Base-by-base conservation (phyloP, 106 monocot genomes). In the Dioscorea zingiberensis region DNA sequence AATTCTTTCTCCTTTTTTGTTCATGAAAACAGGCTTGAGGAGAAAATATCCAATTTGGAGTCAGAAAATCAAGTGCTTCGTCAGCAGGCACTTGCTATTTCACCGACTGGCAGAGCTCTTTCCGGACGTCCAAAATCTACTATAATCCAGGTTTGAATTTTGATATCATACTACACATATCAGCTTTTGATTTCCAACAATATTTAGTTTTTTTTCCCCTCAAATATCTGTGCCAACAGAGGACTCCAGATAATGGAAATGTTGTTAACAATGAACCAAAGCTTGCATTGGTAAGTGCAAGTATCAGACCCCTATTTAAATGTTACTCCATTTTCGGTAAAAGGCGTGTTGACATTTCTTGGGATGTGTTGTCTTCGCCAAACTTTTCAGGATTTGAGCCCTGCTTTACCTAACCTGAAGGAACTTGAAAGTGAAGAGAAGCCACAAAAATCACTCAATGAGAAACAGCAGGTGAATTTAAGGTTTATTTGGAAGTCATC, bases 401-500 rank as follows among this genome's bases (percentile, higher is more conserved):
- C 86, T 64, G 70, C 55, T 65, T 27, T 71, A 25, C 32, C 71
- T 30, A 85, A 71, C 62, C 53, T 68, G 16, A 86, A 79, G 69
- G 97, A 92, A 16, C 58, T 80, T 71, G 85, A 91, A 75, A 74
- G 67, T 75, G 97, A 97, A 62, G 97, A 92, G 65, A 97, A 84
- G 63, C 97, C 97, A 59, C 97, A 97, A 59, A 94, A 94, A 66
- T 92, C 83, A 62, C 88, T 97, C 48, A 97, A 97, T 70, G 92
- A 97, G 70, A 97, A 88, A 81, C 97, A 97, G 58, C 91, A 88
- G 81, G 95, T 95, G 51, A 51, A 16, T 51, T 51, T 16, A 16
- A 18, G 51, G 15, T 19, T 9, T 51, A 19, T 51, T 19, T 51
- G 51, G 18, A 51, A 51, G 19, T 51, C 2, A 51, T 13, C 4